A percentile compares a stretch with the other conserved stretches of the same genome.
These are phyloP conservation scores for Candida frijolesensis DNA, from an alignment of 1,139 yeast species.

Conservation along the genomic window DNA sequence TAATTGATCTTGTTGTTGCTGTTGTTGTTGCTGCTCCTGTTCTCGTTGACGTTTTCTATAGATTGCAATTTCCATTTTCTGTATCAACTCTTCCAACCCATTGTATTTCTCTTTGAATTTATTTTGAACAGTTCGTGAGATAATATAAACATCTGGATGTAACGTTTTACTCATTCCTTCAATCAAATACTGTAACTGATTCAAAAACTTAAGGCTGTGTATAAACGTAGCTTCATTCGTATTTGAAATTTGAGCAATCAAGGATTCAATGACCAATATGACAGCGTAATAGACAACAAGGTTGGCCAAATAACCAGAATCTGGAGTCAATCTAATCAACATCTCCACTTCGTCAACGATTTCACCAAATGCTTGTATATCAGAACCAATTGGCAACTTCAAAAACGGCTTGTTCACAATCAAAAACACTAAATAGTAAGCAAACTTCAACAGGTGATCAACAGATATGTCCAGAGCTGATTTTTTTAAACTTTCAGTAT, in stretches of 20 bases:
- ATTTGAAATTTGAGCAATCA: slow-evolving; percentile 6
- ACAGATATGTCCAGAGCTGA: not conserved
- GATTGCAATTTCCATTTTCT: not conserved
- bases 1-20: not conserved
- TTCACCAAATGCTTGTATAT: slow-evolving; percentile 8
- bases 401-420: slow-evolving; percentile 15
- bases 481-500: slow-evolving; percentile 6
- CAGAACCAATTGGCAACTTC: slow-evolving; percentile 9
- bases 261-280: slow-evolving; percentile 9
- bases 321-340: slow-evolving; percentile 5
- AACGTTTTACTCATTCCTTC: slow-evolving; percentile 6
- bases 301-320: slow-evolving; percentile 8
- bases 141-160: slow-evolving; percentile 11
- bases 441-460: slow-evolving; percentile 13
- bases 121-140: slow-evolving; percentile 9
- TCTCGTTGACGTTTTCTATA: not conserved
- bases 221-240: not conserved
- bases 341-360: slow-evolving; percentile 13
- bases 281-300: slow-evolving; percentile 12
- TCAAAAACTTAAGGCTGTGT: slow-evolving; percentile 3
- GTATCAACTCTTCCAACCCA: slow-evolving; percentile 6
- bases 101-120: slow-evolving; percentile 6
- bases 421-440: slow-evolving; percentile 11
- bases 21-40: not conserved
- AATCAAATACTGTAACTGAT: slow-evolving; percentile 11